Base-by-base conservation (phyloP, 495 filamentous ascomycete genomes). In the Penicillium manginii region DNA sequence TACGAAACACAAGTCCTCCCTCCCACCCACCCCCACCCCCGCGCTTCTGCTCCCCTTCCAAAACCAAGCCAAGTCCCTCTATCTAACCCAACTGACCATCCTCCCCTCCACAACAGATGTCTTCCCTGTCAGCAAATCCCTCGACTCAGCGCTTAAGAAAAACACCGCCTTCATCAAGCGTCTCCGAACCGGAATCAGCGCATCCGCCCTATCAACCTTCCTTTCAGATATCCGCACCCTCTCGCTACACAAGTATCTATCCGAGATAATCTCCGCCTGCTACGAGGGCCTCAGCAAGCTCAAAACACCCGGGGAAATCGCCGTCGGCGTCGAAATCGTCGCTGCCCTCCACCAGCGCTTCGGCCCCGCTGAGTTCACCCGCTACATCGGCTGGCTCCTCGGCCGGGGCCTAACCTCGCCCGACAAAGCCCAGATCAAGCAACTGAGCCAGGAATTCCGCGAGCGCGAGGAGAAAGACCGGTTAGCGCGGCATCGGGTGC, bases 111-210 rank as follows among this genome's bases (percentile, higher is more conserved):
- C 9, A 29, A 37, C 9, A 97, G 93, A 90, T 78, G 74, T 96
- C 32, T 96, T 96, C 70, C 81, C 86, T 33, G 86, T 93, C 58
- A 84, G 81, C 72, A 81, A 84, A 55, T 90, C 91, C 23, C 88
- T 99, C 60, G 96, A 99, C 72, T 96, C 96, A 17, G 93, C 93
- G 31, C 82, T 99, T 65, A 98, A 97, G 81, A 99, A 98, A 76
- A 99, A 99, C 67, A 99, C 94, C 12, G 93, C 93, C 57, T 97
- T 98, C 73, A 99, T 99, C 72, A 97, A 97, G 74, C 89, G 96
- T 52, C 81, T 98, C 33, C 91, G 94, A 35, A 97, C 94, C 26
- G 90, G 92, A 40, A 88, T 98, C 59, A 92, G 85, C 56, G 78
- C 90, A 49, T 82, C 91, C 50, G 88, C 89, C 45, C 82, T 91